phyloP scores from a whole-genome alignment of 345 rosid species.

The Brassica carinata region DNA sequence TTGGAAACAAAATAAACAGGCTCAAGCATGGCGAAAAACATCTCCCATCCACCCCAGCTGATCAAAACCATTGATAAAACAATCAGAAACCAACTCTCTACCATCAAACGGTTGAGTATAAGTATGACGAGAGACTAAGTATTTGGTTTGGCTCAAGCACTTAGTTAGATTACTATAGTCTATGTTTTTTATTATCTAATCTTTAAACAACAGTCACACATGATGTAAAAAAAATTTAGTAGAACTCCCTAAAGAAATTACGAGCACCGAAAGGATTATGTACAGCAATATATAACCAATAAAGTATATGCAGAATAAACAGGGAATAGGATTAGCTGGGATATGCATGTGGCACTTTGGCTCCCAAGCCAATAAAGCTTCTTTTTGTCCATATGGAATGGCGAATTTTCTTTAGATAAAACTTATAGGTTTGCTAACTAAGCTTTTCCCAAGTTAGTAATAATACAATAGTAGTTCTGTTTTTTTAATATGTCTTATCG shows the following conservation, averaged over 20 bases:
- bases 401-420: constrained; percentile 7
- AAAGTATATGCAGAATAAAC: not conserved
- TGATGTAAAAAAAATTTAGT: not conserved
- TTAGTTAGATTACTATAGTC: too few relatives aligned
- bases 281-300: not conserved
- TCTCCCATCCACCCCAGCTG: too few relatives aligned
- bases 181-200: too few relatives aligned
- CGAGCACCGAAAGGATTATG: constrained; percentile 9
- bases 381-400: constrained; percentile 48
- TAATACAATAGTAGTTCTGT: not conserved
- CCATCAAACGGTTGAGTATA: too few relatives aligned
- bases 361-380: constrained; percentile 40
- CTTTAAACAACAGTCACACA: too few relatives aligned
- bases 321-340: constrained; percentile 1
- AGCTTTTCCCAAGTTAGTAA: not conserved
- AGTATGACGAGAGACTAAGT: too few relatives aligned
- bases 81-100: too few relatives aligned
- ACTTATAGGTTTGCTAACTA: not conserved
- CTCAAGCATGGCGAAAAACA: too few relatives aligned
- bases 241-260: not conserved
- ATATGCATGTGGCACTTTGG: constrained; percentile 35
- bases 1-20: too few relatives aligned
- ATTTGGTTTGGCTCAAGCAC: too few relatives aligned
- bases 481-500: not conserved
- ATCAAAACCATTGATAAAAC: too few relatives aligned